Evolutionary conservation across 352 stramenopile species (phyloP), one percentile per base, ranked within the genome.

Genomic region (Globisporangium carolinianum): DNA sequence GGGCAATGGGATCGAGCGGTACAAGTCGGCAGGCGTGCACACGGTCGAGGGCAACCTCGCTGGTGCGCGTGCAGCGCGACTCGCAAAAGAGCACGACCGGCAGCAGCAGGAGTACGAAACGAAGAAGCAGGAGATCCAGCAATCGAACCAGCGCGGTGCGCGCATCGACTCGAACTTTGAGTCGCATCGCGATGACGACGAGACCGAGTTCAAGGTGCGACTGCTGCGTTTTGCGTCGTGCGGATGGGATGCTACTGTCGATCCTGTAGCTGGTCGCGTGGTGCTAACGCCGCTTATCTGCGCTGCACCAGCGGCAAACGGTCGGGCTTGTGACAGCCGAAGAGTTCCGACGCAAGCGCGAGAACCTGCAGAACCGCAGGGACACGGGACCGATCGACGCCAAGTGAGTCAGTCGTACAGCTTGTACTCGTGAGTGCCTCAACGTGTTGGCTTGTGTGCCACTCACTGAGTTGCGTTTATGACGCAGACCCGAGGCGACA

Each of bases 1-100:
- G 73, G 71, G 79, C 47, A 82, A 82, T 17, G 48, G 49, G 55
- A 87, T 90, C 55, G 72, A 89, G 75, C 79, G 79, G 39, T 91
- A 93, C 67, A 83, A 82, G 11, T 83, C 79, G 14, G 76, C 96
- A 3, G 96, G 96, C 51, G 91, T 96, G 57, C 87, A 98, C 70
- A 99, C 97, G 15, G 93, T 98, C 39, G 97, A 99, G 79, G 97
- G 97, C 12, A 98, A 98, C 63, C 75, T 98, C 41, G 88, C 94
- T 8, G 97, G 97, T 8, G 69, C 76, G 14, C 86, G 94, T 12
- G 97, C 97, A 1, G 94, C 95, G 4, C 66, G 72, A 12, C 75
- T 99, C 42, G 91, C 86, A 11, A 95, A 97, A 67, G 73, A 98
- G 73, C 89, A 96, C 3, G 82, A 97, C 57, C 74, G 91, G 58